Evolutionary conservation across 768 basidiomycete genomes (phyloP), one percentile per base, ranked within the genome.

Genomic region (Pluteus cervinus): DNA sequence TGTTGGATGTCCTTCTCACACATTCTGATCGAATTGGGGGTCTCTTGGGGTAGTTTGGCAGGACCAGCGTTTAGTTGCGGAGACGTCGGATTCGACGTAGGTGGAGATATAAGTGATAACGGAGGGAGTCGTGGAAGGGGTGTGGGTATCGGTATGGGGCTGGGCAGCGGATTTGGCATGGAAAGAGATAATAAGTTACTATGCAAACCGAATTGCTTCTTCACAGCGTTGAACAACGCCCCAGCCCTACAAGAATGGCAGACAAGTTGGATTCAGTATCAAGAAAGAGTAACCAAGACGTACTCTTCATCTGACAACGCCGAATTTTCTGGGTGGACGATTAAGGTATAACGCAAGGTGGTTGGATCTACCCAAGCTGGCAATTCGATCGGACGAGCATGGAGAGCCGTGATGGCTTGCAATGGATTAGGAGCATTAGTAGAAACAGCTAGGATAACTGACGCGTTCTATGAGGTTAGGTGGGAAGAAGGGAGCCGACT

Each of bases 151-250:
- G 79, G 72, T 3, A 89, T 75, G 7, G 83, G 76, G 10, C 76
- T 58, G 0, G 85, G 83, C 0, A 76, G 72, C 8, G 79, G 70
- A 5, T 65, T 71, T 9, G 82, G 83, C 17, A 87, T 60, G 17
- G 60, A 54, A 3, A 91, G 64, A 10, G 74, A 55, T 24, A 91
- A 73, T 8, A 91, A 66, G 55, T 81, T 85, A 35, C 74, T 76
- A 51, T 90, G 79, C 10, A 89, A 62, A 11, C 86, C 87, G 57
- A 75, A 85, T 54, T 89, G 87, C 56, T 86, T 89, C 70, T 86
- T 91, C 39, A 86, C 80, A 2, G 87, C 88, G 48, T 90, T 91
- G 56, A 80, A 83, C 10, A 91, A 68, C 8, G 88, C 85, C 24
- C 66, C 70, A 20, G 83, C 81, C 62, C 88, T 91, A 24, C 48